phyloP scores from a whole-genome alignment of 495 filamentous ascomycete genomes.

The Physcia stellaris region DNA sequence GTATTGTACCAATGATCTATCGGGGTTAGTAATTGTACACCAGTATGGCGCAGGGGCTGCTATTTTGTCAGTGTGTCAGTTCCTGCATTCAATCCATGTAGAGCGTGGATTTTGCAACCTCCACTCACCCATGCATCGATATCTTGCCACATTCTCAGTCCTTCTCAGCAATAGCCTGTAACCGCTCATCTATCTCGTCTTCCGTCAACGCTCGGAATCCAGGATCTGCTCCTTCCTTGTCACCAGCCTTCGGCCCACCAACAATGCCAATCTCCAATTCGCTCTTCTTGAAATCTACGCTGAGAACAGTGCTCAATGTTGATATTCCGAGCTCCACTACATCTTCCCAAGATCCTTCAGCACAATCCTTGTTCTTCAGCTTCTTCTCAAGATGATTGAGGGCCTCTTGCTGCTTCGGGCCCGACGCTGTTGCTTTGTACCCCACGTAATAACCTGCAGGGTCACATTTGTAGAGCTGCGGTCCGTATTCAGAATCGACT shows the following conservation, averaged over 20 bases:
- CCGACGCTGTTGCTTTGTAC: slow-evolving; percentile 94
- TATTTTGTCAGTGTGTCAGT: too few relatives aligned
- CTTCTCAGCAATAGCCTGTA: slow-evolving; percentile 97
- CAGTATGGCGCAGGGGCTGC: too few relatives aligned
- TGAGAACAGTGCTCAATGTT: slow-evolving; percentile 85
- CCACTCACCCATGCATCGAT: too few relatives aligned
- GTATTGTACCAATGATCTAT: too few relatives aligned
- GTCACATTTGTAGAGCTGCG: slow-evolving; percentile 97
- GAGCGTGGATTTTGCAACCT: too few relatives aligned
- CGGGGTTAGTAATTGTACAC: too few relatives aligned
- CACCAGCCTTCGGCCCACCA: slow-evolving; percentile 65
- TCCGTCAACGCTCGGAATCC: slow-evolving; percentile 82
- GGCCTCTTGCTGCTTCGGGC: slow-evolving; percentile 96
- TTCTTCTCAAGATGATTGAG: slow-evolving; percentile 98
- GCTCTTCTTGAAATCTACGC: slow-evolving; percentile 98
- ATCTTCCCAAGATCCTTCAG: slow-evolving; percentile 89
- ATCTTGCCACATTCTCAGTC: too few relatives aligned
- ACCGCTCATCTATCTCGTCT: slow-evolving; percentile 94
- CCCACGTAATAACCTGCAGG: slow-evolving; percentile 95
- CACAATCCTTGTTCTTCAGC: slow-evolving; percentile 97
- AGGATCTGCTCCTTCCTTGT: slow-evolving; percentile 62
- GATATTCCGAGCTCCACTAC: slow-evolving; percentile 94
- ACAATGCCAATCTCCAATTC: slow-evolving; percentile 97
- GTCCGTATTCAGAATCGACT: slow-evolving; percentile 79
- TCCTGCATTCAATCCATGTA: too few relatives aligned